A percentile compares a stretch with the other conserved stretches of the same genome.
These are phyloP conservation scores for Skeletonema potamos DNA, from an alignment of 108 stramenopile species.

Conservation along the genomic window DNA sequence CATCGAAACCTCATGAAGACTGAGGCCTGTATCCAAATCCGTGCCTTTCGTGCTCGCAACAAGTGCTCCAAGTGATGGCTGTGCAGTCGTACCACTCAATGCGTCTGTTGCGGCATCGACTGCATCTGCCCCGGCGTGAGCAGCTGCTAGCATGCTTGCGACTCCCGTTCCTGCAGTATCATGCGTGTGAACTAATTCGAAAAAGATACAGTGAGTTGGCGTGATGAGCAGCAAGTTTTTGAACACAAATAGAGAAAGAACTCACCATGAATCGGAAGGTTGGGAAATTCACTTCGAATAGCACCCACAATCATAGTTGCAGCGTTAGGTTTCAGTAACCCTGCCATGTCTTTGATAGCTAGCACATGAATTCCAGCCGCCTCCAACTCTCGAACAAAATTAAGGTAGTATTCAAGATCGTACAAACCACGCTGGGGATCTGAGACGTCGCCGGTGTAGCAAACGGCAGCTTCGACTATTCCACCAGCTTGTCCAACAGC, in stretches of 20 bases:
- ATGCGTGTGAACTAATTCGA: conserved; percentile 81
- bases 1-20: conserved; percentile 42
- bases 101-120: conserved; percentile 94
- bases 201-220: conserved; percentile 68
- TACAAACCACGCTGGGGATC: conserved; percentile 80
- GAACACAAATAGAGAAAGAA: conserved; percentile 68
- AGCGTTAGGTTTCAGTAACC: conserved; percentile 91
- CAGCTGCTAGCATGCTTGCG: conserved; percentile 92
- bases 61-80: conserved; percentile 94
- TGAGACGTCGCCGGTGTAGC: conserved; percentile 98
- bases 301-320: conserved; percentile 78
- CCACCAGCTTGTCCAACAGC: conserved; percentile 96
- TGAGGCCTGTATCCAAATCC: conserved; percentile 87
- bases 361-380: conserved; percentile 88
- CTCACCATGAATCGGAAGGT: conserved; percentile 80
- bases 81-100: conserved; percentile 94
- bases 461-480: conserved; percentile 92
- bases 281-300: conserved; percentile 86
- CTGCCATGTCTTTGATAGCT: conserved; percentile 98
- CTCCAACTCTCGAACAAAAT: conserved; percentile 82
- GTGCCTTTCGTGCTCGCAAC: conserved; percentile 84
- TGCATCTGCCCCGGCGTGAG: conserved; percentile 93
- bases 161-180: conserved; percentile 96
- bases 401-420: conserved; percentile 92
- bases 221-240: conserved; percentile 9